Base-by-base conservation (phyloP, 768 basidiomycete genomes). In the Mycena chlorophos region DNA sequence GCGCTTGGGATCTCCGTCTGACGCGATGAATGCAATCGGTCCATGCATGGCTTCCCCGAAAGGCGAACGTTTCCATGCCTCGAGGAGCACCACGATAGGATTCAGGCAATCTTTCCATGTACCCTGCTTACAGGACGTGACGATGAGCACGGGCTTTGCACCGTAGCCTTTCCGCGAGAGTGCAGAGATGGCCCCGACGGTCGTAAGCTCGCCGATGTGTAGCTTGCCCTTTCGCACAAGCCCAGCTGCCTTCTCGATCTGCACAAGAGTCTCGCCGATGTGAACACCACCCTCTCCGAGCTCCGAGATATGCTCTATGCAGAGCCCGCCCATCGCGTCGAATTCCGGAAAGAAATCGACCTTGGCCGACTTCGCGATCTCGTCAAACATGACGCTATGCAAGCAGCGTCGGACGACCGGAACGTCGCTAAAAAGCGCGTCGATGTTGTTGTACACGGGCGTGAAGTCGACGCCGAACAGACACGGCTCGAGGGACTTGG, bases 1-100 rank as follows among this genome's bases (percentile, higher is more conserved):
- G 17, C 65, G 63, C n/a, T 46, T 51, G 16, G 52, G 46, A 57
- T 63, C 64, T 5, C 65, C 65, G 38, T 66, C 65, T 1, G 65
- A 58, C 2, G 65, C 38, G 40, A 66, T 51, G 2, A 53, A 31
- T 49, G 57, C 47, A 4, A 66, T 48, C 1, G 53, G 55, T 0
- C 65, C 65, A 46, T 63, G 47, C 8, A 42, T 25, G 2, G 6
- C 4, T 37, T 20, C 63, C 4, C 52, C 55, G 30, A 48, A 28
- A 3, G 54, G 47, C 22, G 46, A 49, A 4, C 39, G 19, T 17
- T 49, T 25, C 65, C 65, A 64, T 13, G 61, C 60, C 13, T 53
- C 37, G 0, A 65, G 2, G 1, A 64, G 54, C 0, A 14, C 57
- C 2, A 31, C 3, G 25, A 63, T 26, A 0, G 57, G 25, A 4